Evolutionary conservation across 2,329 filamentous ascomycete species (phyloP).

Genomic region (Emmonsia crescens): DNA sequence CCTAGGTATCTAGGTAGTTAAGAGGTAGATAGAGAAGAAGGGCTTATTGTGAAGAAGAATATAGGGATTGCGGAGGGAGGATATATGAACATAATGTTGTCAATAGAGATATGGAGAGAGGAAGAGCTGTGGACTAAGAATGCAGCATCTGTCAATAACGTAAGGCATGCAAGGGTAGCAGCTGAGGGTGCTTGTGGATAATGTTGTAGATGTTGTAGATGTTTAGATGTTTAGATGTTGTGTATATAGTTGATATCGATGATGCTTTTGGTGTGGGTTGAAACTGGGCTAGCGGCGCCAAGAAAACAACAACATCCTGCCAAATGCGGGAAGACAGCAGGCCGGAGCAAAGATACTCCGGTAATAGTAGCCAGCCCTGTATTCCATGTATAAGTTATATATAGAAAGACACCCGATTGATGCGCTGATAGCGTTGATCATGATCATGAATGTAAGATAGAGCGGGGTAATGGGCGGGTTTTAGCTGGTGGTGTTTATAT

Average conservation of each 20-base stretch:
- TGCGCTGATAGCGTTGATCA: too few relatives aligned
- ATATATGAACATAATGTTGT: constrained; percentile 2
- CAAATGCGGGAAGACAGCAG: background rate
- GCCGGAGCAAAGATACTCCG: background rate
- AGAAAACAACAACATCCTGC: constrained; percentile 7
- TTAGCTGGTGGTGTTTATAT: too few relatives aligned
- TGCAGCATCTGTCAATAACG: background rate
- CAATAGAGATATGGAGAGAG: background rate
- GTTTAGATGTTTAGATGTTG: background rate
- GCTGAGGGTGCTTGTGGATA: background rate
- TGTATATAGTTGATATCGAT: background rate
- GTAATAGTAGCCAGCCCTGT: too few relatives aligned
- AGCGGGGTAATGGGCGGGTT: too few relatives aligned
- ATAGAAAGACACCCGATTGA: background rate
- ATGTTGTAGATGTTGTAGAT: background rate
- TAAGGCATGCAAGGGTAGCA: background rate
- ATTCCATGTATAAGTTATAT: too few relatives aligned
- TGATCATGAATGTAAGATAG: too few relatives aligned
- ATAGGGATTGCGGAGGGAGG: background rate
- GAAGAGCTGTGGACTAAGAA: background rate
- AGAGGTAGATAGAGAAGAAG: background rate
- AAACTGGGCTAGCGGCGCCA: background rate
- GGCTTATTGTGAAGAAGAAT: background rate
- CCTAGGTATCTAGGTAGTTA: background rate
- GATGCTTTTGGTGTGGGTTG: background rate